Conservation (phyloP, 148 eudicot species). For the Silene latifolia region DNA sequence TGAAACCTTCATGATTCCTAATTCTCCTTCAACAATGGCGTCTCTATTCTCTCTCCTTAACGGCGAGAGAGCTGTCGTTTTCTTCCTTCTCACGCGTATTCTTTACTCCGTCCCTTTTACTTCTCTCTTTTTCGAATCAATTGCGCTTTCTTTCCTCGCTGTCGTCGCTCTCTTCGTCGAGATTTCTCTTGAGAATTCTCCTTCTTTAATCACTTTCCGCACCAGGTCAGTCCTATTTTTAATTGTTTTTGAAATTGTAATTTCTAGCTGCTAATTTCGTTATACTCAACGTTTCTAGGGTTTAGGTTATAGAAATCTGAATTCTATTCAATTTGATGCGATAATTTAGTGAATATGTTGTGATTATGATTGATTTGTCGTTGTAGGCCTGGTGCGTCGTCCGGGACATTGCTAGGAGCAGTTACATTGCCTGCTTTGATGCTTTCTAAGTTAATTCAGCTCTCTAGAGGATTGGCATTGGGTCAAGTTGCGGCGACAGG, state of each 20-base stretch:
- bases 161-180: conserved; percentile 53
- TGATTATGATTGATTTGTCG: conserved; percentile 6
- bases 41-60: conserved; percentile 49
- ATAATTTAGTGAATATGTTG: neutral
- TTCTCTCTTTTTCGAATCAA: conserved; percentile 45
- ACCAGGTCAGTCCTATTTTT: conserved; percentile 42
- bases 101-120: conserved; percentile 42
- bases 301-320: neutral
- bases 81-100: conserved; percentile 40
- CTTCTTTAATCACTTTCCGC: conserved; percentile 29
- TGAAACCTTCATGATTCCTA: neutral
- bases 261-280: neutral
- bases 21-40: conserved; percentile 21
- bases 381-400: conserved; percentile 70
- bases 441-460: conserved; percentile 69
- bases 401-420: conserved; percentile 77
- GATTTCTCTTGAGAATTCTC: conserved; percentile 48
- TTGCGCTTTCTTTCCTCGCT: conserved; percentile 49
- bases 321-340: neutral
- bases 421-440: conserved; percentile 71
- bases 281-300: neutral
- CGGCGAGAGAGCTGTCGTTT: conserved; percentile 87
- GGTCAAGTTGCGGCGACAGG: conserved; percentile 51
- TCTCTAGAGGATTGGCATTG: conserved; percentile 47
- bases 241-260: neutral